Percentiles rank a stretch among this genome's conserved stretches.
Conservation (phyloP, 176 grass and related monocot genomes). For the Eremochloa ophiuroides region DNA sequence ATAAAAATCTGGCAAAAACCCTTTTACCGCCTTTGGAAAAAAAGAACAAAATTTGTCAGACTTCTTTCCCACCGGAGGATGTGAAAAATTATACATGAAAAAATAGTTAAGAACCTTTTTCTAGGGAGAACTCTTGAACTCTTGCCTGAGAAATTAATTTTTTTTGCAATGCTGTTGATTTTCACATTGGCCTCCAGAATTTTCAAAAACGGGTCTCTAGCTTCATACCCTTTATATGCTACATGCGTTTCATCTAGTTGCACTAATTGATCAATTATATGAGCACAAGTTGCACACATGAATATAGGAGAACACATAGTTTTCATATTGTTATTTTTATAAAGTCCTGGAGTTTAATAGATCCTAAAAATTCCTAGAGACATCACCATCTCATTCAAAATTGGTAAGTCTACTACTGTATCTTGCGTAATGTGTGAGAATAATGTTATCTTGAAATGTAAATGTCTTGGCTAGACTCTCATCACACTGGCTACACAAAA, state of each 20-base stretch:
- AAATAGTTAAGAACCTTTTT: neutral
- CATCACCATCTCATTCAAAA: neutral
- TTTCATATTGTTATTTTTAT: neutral
- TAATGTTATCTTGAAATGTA: neutral
- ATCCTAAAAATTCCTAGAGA: neutral
- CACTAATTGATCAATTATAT: neutral
- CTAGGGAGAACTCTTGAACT: neutral
- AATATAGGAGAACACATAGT: neutral
- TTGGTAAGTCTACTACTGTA: neutral
- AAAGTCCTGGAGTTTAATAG: neutral
- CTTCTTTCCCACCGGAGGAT: neutral
- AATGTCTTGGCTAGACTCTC: neutral
- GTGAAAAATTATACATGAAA: neutral
- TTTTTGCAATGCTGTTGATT: slow-evolving; percentile 4
- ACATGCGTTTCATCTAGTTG: neutral
- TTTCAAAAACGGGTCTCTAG: neutral
- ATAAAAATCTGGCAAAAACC: no score
- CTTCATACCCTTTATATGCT: neutral
- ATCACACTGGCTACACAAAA: neutral
- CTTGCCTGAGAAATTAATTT: neutral
- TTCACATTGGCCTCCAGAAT: neutral
- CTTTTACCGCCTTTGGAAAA: no score
- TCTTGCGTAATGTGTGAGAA: neutral
- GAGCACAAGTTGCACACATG: neutral
- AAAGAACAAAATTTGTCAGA: no score